Evolutionary conservation across 306 rosid genomes (phyloP), one percentile per base, ranked within the genome.

Genomic region (Cucurbita ficifolia): DNA sequence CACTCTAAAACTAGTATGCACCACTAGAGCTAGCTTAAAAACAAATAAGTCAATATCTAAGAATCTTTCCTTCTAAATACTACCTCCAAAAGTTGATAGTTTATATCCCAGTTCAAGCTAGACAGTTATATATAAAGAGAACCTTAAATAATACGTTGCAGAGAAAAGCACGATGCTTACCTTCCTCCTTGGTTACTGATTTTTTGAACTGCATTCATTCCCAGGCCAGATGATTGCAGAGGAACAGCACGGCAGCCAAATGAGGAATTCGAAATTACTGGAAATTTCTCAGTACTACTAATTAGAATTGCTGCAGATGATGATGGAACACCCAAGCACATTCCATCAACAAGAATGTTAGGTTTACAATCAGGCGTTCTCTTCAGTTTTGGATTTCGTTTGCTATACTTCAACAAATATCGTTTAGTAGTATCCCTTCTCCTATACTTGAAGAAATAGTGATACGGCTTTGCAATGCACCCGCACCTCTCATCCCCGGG

Each of bases 361-460:
- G 76, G 40, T 4, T 40, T 39, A 18, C 76, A 72, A 52, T 72
- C 76, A 10, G 51, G 64, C 49, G 11, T 10, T 6, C 52, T 72
- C 52, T 54, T 69, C 63, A 16, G 63, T 69, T 76, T 76, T 21
- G 69, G 3, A 10, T 63, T 81, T 58, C 86, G 83, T 84, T 85
- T 85, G 46, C 85, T 81, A 56, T 86, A 90, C 77, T 84, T 87
- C 68, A 87, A 79, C 48, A 69, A 13, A 76, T 55, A 83, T 10
- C 83, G 84, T 75, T 81, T 83, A 6, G 12, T 65, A 45, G 35
- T 49, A 21, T 56, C 64, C 14, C 81, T 77, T 55, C 76, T 81
- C 52, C 68, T 57, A 55, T 81, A 81, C 74, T 77, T 81, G 7
- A 81, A 77, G 65, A 73, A 81, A 67, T 58, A 81, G 18, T 58